Conservation (phyloP, 75 land plant genomes). For the Selaginella tamariscina region DNA sequence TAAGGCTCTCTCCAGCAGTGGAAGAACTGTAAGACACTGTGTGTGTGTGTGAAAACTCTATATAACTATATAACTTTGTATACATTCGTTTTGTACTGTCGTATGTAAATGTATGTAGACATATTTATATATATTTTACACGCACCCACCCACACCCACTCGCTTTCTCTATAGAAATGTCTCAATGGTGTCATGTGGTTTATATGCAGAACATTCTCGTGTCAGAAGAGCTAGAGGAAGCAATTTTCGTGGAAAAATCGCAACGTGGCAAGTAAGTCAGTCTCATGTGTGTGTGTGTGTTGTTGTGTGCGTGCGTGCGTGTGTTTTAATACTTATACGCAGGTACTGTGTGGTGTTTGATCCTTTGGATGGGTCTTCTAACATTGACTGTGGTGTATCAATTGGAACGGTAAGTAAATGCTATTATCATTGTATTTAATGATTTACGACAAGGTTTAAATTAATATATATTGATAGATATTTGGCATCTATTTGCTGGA, state of each 20-base stretch:
- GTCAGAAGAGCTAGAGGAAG: constrained; percentile 95
- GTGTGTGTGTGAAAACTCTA: background rate
- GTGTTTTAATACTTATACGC: constrained; percentile 5
- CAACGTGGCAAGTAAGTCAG: constrained; percentile 59
- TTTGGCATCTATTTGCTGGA: constrained; percentile 83
- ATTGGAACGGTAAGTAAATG: constrained; percentile 76
- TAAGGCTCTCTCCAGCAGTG: constrained; percentile 83
- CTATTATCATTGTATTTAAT: background rate
- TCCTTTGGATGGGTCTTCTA: constrained; percentile 97
- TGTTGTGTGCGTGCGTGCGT: too few relatives aligned
- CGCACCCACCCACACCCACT: too few relatives aligned
- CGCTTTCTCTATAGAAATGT: too few relatives aligned
- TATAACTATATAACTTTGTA: too few relatives aligned
- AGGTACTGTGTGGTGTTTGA: constrained; percentile 98
- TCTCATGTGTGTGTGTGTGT: background rate
- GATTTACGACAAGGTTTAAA: background rate
- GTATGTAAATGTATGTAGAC: background rate
- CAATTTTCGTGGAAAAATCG: constrained; percentile 62
- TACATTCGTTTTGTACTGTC: background rate
- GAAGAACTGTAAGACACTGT: constrained; percentile 53
- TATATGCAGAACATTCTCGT: constrained; percentile 75
- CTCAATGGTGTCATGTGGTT: too few relatives aligned
- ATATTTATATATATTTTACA: too few relatives aligned
- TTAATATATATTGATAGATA: constrained; percentile 35
- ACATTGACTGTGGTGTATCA: constrained; percentile 97